A percentile compares a stretch with the other conserved stretches of the same genome.
These are phyloP conservation scores for Arthromyces matolae DNA, from an alignment of 768 basidiomycete species.

Conservation along the genomic window DNA sequence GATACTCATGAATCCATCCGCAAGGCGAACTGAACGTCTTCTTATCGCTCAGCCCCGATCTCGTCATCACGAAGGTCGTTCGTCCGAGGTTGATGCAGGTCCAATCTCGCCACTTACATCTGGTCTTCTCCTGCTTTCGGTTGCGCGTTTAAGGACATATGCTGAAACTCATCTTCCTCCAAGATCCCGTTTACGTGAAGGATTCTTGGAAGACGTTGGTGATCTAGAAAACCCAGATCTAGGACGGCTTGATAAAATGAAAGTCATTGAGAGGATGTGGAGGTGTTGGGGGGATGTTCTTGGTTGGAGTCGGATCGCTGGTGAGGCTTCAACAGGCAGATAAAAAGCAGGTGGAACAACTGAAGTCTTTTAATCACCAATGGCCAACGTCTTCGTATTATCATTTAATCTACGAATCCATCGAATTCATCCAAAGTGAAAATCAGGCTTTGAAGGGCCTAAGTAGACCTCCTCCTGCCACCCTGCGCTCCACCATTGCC, in stretches of 20 bases:
- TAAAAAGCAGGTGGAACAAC: not conserved
- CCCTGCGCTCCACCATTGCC: not conserved
- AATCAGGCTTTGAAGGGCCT: no score
- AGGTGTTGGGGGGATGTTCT: constrained; percentile 74
- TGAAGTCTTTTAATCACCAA: no score
- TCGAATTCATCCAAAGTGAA: not conserved
- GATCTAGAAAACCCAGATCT: constrained; percentile 77
- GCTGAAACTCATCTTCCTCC: constrained; percentile 54
- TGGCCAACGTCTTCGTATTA: no score
- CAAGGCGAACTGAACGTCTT: constrained; percentile 65
- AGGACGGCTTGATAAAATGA: constrained; percentile 66
- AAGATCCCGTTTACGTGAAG: constrained; percentile 61
- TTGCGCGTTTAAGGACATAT: constrained; percentile 63
- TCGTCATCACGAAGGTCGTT: constrained; percentile 5
- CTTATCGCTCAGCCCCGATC: constrained; percentile 45
- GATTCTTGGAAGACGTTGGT: constrained; percentile 81
- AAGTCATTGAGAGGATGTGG: constrained; percentile 85
- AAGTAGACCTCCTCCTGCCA: not conserved
- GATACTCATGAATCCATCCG: not conserved
- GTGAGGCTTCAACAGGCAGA: constrained; percentile 12
- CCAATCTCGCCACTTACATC: constrained; percentile 50
- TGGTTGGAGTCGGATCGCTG: constrained; percentile 47
- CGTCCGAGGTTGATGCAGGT: constrained; percentile 13
- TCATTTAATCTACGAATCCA: not conserved
- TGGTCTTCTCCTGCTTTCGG: constrained; percentile 69